Conservation (phyloP, 139 green algal genomes). For the Tetradesmus lagerheimii region DNA sequence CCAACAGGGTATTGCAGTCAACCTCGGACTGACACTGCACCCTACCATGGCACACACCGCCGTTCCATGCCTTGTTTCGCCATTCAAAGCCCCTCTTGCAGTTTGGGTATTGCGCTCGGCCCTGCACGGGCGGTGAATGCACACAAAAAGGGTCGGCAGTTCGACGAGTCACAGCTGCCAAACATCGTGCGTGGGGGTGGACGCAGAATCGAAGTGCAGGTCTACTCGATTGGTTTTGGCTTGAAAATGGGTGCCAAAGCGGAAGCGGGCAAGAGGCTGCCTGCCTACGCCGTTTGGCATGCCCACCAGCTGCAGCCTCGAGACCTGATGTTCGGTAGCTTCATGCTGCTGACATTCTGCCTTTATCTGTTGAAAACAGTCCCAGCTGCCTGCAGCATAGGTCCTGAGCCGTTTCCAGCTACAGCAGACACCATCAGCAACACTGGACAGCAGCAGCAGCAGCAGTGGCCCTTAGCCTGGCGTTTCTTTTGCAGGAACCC, state of each 20-base stretch:
- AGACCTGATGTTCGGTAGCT: conserved; percentile 19
- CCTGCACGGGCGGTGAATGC: no score
- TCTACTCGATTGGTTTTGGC: background rate
- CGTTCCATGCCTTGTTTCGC: background rate
- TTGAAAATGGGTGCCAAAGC: background rate
- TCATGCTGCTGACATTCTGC: background rate
- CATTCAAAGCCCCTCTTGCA: no score
- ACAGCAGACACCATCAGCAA: background rate
- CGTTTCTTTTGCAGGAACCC: background rate
- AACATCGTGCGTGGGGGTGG: no score
- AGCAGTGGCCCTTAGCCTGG: background rate
- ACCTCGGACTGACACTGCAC: background rate
- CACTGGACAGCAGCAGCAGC: background rate
- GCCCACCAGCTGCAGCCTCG: background rate
- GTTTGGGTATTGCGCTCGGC: no score
- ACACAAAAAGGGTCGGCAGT: no score
- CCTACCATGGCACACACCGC: background rate
- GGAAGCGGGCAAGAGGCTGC: background rate
- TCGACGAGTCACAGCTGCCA: background rate
- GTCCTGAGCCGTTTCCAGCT: background rate
- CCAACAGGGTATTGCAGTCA: background rate
- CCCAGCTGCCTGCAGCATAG: background rate
- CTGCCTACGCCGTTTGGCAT: conserved; percentile 8
- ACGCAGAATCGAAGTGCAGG: background rate
- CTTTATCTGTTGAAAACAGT: background rate